These are phyloP conservation scores for Eucalyptus erythrocorys DNA, from an alignment of 345 rosid species.

Conservation along the genomic window DNA sequence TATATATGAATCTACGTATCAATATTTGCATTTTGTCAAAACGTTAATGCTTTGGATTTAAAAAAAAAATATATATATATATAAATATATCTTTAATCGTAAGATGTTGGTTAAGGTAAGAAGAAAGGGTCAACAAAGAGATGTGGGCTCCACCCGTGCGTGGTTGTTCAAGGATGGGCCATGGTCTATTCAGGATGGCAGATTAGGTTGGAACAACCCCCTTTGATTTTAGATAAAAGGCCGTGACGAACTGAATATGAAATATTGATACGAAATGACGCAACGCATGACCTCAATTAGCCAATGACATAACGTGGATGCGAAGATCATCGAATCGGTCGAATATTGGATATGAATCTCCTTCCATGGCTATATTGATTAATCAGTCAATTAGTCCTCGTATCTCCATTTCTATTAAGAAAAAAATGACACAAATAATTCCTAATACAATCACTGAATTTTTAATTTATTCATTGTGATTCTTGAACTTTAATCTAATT, in stretches of 20 bases:
- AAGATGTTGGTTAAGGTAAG: background rate
- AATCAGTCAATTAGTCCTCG: background rate
- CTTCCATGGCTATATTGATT: background rate
- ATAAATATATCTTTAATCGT: background rate
- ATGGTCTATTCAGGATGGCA: background rate
- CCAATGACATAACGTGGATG: background rate
- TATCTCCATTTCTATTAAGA: background rate
- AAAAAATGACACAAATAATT: background rate
- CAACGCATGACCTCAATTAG: background rate
- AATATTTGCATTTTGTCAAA: background rate
- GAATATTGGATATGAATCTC: background rate
- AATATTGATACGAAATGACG: background rate
- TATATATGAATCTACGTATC: background rate
- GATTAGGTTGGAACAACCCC: background rate
- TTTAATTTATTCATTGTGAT: too few relatives aligned
- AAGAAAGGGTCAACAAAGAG: background rate
- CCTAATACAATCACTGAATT: background rate
- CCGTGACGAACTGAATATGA: background rate
- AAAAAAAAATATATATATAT: too few relatives aligned
- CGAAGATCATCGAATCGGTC: background rate
- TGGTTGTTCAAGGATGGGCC: background rate
- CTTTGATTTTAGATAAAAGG: constrained; percentile 26
- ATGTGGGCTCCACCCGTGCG: background rate
- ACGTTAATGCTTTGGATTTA: background rate
- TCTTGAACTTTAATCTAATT: background rate